phyloP scores from a whole-genome alignment of 768 basidiomycete genomes.

The Gymnopilus junonius region DNA sequence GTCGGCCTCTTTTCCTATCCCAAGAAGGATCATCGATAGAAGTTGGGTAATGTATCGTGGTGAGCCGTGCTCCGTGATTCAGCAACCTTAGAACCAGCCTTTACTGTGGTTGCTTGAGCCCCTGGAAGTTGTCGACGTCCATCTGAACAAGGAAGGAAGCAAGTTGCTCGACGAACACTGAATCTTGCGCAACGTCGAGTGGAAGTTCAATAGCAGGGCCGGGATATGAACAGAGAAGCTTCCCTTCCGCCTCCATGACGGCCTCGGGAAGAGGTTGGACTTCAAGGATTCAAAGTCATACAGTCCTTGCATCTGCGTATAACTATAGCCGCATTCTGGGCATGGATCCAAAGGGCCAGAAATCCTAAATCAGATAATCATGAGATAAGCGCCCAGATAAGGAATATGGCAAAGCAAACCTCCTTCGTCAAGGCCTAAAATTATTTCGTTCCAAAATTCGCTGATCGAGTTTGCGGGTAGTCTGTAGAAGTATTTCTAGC shows the following conservation, averaged over 20 bases:
- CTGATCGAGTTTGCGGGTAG: background rate
- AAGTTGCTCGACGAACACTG: slow-evolving; percentile 37
- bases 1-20: slow-evolving; percentile 33
- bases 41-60: slow-evolving; percentile 53
- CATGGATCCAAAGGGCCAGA: slow-evolving; percentile 40
- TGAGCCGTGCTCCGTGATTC: slow-evolving; percentile 46
- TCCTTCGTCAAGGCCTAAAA: background rate
- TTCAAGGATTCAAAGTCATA: slow-evolving; percentile 52
- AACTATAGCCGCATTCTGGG: slow-evolving; percentile 54
- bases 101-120: slow-evolving; percentile 36
- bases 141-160: slow-evolving; percentile 42
- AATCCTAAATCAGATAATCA: slow-evolving; percentile 37
- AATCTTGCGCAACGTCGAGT: slow-evolving; percentile 27
- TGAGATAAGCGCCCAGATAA: background rate
- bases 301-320: slow-evolving; percentile 30
- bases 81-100: slow-evolving; percentile 35
- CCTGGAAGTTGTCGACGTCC: slow-evolving; percentile 38
- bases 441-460: background rate
- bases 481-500: background rate
- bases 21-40: slow-evolving; percentile 48
- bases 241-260: slow-evolving; percentile 44
- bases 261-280: slow-evolving; percentile 37
- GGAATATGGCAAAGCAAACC: background rate
- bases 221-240: slow-evolving; percentile 52
- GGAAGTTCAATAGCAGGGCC: slow-evolving; percentile 46